phyloP scores from a whole-genome alignment of 148 eudicot genomes.

The Rhododendron molle region DNA sequence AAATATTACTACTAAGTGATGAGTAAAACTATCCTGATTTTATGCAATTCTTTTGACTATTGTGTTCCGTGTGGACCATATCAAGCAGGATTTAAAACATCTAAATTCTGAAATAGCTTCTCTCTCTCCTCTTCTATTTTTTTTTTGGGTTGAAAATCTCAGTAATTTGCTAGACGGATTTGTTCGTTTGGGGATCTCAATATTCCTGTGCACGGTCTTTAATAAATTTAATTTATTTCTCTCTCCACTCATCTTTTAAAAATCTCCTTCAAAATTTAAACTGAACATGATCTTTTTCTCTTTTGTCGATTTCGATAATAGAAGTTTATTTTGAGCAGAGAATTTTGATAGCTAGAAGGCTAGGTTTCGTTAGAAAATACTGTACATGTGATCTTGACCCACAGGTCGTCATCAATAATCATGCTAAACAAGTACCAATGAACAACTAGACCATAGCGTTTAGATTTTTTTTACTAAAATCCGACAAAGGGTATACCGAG shows the following conservation, averaged over 20 bases:
- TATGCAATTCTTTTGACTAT: not conserved
- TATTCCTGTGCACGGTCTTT: no score
- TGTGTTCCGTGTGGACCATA: not conserved
- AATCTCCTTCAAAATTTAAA: no score
- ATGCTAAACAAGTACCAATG: not conserved
- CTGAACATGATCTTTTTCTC: not conserved
- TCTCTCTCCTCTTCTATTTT: not conserved
- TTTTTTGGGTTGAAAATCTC: not conserved
- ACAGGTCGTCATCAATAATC: not conserved
- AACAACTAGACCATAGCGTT: no score
- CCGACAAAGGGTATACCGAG: no score
- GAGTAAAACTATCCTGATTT: not conserved
- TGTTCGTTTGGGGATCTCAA: no score
- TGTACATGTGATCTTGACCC: not conserved
- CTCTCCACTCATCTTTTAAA: no score
- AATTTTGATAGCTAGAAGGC: no score
- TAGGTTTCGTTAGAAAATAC: no score
- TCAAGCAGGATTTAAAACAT: not conserved
- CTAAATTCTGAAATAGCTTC: not conserved
- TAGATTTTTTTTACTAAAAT: no score
- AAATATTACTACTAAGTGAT: not conserved
- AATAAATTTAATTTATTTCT: no score
- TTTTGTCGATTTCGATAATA: no score
- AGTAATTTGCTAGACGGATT: not conserved
- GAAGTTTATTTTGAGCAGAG: no score